Base-by-base conservation (phyloP, 345 rosid species). In the Eucalyptus shirleyi region DNA sequence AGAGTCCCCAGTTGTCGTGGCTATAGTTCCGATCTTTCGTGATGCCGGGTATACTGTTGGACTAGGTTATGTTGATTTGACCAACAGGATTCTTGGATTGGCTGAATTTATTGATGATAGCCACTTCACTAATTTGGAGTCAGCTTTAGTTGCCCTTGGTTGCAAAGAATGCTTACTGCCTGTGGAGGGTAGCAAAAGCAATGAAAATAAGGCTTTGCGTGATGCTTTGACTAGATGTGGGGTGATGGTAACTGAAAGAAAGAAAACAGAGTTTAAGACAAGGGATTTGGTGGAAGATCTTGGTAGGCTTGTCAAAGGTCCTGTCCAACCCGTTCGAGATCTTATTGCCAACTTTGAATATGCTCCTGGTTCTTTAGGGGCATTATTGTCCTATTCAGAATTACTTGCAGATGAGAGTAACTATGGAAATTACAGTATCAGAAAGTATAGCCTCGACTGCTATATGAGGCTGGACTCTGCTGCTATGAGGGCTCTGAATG, bases 141-240 rank as follows among this genome's bases (percentile, higher is more conserved):
- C 99, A 50, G 95, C 96, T 90, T 93, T 98, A 91, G 96, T 98
- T 91, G 96, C 99, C 92, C 93, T 98, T 88, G 98, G 99, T 86
- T 96, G 99, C 89, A 98, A 98, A 92, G 99, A 98, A 90, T 98
- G 99, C 92, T 94, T 98, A 91, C 93, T 97, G 92, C 99, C 99
- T 9, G 45, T 89, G 82, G 99, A 98, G 90, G 91, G 92, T 86
- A 94, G 94, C 37, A 97, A 93, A 92, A 89, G 96, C 37, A 93
- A 51, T 89, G 97, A 96, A 87, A 92, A 72, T 89, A 94, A 94
- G 93, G 88, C 94, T 86, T 87, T 98, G 91, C 89, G 47, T 90
- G 98, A 95, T 94, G 95, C 95, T 69, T 90, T 98, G 89, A 90
- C 93, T 86, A 95, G 94, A 94, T 98, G 98, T 53, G 93, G 93